These are phyloP conservation scores for Abelmoschus esculentus DNA, from an alignment of 345 rosid species.

Conservation along the genomic window DNA sequence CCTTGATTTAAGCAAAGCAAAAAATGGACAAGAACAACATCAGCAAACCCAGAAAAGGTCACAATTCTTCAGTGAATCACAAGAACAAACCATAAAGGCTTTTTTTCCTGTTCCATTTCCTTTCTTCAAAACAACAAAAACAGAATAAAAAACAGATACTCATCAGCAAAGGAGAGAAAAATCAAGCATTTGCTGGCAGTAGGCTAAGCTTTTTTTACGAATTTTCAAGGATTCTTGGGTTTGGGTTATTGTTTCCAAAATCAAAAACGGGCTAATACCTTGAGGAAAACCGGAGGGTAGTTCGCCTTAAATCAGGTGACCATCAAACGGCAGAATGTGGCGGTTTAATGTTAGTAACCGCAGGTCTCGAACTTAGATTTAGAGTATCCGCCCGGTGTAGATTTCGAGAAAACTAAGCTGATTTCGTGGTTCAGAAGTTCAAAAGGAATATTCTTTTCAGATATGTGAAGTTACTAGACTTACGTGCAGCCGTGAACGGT, in stretches of 20 bases:
- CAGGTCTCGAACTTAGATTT: neutral
- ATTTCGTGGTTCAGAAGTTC: neutral
- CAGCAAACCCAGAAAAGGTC: neutral
- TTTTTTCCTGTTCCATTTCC: neutral
- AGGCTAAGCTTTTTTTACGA: neutral
- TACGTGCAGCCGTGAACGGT: neutral
- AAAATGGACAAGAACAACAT: neutral
- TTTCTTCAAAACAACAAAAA: neutral
- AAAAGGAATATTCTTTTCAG: neutral
- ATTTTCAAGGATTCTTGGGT: neutral
- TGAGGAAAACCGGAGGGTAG: neutral
- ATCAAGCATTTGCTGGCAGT: neutral
- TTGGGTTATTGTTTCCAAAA: neutral
- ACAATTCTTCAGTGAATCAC: neutral
- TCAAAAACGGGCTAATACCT: neutral
- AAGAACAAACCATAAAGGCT: neutral
- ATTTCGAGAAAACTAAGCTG: neutral
- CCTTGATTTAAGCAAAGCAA: neutral
- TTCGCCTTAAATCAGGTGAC: neutral
- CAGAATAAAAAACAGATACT: neutral
- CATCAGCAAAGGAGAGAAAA: neutral
- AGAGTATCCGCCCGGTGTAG: neutral
- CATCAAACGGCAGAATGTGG: neutral
- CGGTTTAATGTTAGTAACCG: neutral
- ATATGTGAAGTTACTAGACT: neutral